Base-by-base conservation (phyloP, 2,329 filamentous ascomycete species). In the Drechslerella stenobrocha region DNA sequence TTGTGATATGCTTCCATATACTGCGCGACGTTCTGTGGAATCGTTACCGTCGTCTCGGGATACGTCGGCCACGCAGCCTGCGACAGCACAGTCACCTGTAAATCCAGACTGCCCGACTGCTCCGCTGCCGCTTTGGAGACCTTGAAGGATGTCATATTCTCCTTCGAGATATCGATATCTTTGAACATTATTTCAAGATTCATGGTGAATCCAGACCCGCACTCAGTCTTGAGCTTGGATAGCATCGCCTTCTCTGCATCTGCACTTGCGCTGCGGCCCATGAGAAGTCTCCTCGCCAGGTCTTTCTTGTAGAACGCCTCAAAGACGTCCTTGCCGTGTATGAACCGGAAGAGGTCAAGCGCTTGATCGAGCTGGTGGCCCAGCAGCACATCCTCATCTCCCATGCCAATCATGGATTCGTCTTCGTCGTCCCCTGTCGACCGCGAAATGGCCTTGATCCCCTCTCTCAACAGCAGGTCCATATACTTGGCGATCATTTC, bases 171-270 rank as follows among this genome's bases (percentile, higher is more conserved):
- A 75, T 96, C 91, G 76, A 97, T 90, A 74, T 99, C 93, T 76
- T 95, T 96, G 80, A 99, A 98, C 93, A 99, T 99, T 70, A 92
- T 89, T 77, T 99, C 95, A 0, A 99, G 81, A 74, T 98, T 98
- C 75, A 96, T 91, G 0, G 93, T 98, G 75, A 98, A 97, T 72
- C 84, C 88, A 11, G 89, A 87, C 35, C 93, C 93, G 75, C 93
- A 98, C 79, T 98, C 93, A 78, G 30, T 37, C 20, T 47, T 52
- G 42, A 52, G 52, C 18, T 95, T 89, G 23, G 88, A 82, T 47
- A 98, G 82, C 93, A 98, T 98, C 77, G 88, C 95, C 70, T 91
- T 84, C 78, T 98, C 95, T 0, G 93, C 92, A 76, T 98, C 93
- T 58, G 92, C 88, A 74, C 90, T 96, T 20, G 92, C 91, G 75